Conservation (phyloP, 192 early-diverging fungal species). For the Spizellomyces punctatus region DNA sequence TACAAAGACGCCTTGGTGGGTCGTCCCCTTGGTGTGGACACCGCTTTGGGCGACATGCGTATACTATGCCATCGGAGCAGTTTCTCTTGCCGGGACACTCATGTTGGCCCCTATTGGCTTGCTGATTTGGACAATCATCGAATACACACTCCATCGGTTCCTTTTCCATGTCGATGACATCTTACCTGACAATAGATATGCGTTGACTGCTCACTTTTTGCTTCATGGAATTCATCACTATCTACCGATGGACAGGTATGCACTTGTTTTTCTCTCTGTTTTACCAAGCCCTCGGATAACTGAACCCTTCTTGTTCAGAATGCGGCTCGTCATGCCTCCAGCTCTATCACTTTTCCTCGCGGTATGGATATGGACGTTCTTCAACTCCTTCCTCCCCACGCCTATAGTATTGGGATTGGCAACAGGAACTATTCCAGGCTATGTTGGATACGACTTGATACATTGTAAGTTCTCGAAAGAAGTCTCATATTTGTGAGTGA, state of each 20-base stretch:
- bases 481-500: background rate
- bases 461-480: conserved; percentile 60
- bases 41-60: conserved; percentile 67
- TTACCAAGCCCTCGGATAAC: background rate
- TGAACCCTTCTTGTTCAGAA: conserved; percentile 44
- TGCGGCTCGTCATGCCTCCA: conserved; percentile 97
- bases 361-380: conserved; percentile 56
- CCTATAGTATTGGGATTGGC: conserved; percentile 68
- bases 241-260: conserved; percentile 90
- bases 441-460: conserved; percentile 88
- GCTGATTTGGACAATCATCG: conserved; percentile 80
- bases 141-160: conserved; percentile 92
- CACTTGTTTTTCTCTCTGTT: background rate
- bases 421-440: conserved; percentile 78
- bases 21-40: conserved; percentile 86
- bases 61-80: conserved; percentile 43
- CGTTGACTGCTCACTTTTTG: conserved; percentile 80
- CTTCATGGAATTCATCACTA: conserved; percentile 97
- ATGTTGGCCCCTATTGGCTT: conserved; percentile 52
- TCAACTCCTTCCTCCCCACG: conserved; percentile 62
- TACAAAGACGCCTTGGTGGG: conserved; percentile 90
- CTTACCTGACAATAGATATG: conserved; percentile 80
- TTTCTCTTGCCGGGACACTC: background rate
- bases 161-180: conserved; percentile 90
- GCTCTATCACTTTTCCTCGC: conserved; percentile 75